phyloP scores from a whole-genome alignment of 1,284 basidiomycete genomes.

The Garcileccinum viscosum region DNA sequence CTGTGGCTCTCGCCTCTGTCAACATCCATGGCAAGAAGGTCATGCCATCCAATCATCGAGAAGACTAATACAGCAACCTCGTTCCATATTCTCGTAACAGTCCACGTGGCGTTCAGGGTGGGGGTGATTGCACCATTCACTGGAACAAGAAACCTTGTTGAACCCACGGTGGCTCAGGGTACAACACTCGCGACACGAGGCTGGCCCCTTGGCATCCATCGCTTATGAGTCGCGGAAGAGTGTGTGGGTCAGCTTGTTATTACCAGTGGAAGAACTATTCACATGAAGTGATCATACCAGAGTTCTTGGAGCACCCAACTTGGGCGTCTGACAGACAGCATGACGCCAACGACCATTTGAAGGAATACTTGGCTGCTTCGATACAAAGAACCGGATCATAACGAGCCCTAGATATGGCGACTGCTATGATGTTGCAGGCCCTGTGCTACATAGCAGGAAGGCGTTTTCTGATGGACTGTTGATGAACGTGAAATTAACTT shows the following conservation, averaged over 20 bases:
- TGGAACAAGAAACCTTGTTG: not conserved
- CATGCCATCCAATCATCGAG: not conserved
- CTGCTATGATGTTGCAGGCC: too few species aligned
- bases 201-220: not conserved
- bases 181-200: not conserved
- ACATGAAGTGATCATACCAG: not conserved
- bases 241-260: not conserved
- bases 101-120: not conserved
- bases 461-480: too few species aligned
- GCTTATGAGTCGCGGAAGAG: not conserved
- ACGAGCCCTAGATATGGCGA: not conserved
- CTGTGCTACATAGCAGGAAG: too few species aligned
- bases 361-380: not conserved
- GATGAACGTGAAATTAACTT: too few species aligned
- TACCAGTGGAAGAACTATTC: too few species aligned
- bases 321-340: not conserved
- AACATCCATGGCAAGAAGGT: not conserved
- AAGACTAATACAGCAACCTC: not conserved
- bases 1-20: not conserved
- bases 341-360: not conserved
- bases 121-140: not conserved
- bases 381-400: not conserved
- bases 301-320: not conserved
- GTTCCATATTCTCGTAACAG: slow-evolving; percentile 1
- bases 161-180: not conserved